Base-by-base conservation (phyloP, 1,139 yeast genomes). In the Yamadazyma diddensiae region DNA sequence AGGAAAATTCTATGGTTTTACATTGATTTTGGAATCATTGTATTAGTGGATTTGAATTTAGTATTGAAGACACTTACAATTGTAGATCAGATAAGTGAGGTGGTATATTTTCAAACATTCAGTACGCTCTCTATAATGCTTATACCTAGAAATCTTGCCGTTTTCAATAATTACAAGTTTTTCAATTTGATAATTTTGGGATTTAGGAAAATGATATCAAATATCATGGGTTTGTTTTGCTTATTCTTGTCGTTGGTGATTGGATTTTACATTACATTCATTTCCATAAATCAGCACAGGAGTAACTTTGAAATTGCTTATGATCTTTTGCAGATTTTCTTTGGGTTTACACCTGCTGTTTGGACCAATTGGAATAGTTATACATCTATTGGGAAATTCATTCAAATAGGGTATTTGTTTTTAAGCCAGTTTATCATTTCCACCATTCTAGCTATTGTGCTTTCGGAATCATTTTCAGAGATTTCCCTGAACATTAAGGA, bases 331-430 rank as follows among this genome's bases (percentile, higher is more conserved):
- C 73, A 75, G 48, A 63, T 77, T 5, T 67, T 77, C 41, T 77
- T 77, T 49, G 82, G 83, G 1, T 77, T 74, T 48, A 77, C 82
- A 0, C 82, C 82, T 0, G 75, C 80, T 0, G 82, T 77, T 1
- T 78, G 83, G 83, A 64, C 69, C 31, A 71, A 73, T 40, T 76
- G 82, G 82, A 59, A 64, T 28, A 59, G 64, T 37, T 77, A 70
- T 46, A 70, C 76, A 30, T 48, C 57, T 3, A 52, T 76, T 22
- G 83, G 83, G 2, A 62, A 73, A 31, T 47, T 58, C 9, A 65
- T 74, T 21, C 70, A 74, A 40, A 62, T 77, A 52, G 64, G 74
- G 15, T 78, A 74, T 46, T 59, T 77, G 29, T 77, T 77, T 41
- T 59, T 77, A 42, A 73, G 77, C 33, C 80, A 77, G 38, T 78